Evolutionary conservation across 805 yeast species (phyloP).

Genomic region (Zygoascus tannicola): DNA sequence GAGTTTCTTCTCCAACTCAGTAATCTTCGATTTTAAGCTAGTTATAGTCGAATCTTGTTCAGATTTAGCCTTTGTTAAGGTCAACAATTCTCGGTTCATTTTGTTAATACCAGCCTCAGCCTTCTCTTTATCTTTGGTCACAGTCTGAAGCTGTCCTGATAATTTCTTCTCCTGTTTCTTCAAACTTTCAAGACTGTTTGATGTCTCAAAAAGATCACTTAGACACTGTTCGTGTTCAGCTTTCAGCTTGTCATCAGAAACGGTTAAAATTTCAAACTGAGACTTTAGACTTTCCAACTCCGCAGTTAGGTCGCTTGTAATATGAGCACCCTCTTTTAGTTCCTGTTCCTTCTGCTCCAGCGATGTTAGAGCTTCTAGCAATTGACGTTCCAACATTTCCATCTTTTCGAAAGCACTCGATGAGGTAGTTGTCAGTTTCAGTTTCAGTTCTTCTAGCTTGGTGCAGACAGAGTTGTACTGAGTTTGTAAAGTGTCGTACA

Average conservation of each 20-base stretch:
- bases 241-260: constrained; percentile 16
- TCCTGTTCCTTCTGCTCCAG: constrained; percentile 26
- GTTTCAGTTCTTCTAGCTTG: constrained; percentile 16
- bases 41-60: constrained; percentile 38
- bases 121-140: constrained; percentile 41
- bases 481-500: constrained; percentile 33
- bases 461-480: constrained; percentile 18
- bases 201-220: constrained; percentile 26
- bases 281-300: constrained; percentile 15
- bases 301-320: background rate
- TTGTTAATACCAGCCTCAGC: constrained; percentile 86
- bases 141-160: constrained; percentile 26
- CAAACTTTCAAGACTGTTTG: constrained; percentile 25
- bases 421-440: background rate
- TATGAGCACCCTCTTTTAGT: constrained; percentile 10
- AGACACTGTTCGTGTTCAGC: constrained; percentile 17
- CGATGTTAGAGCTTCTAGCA: constrained; percentile 28
- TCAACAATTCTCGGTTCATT: constrained; percentile 75
- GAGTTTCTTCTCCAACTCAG: constrained; percentile 17
- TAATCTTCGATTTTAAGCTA: constrained; percentile 27
- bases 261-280: constrained; percentile 11
- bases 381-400: constrained; percentile 28
- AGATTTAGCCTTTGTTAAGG: constrained; percentile 50
- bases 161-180: constrained; percentile 28
- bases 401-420: background rate